Conservation (phyloP, 73 alveolate species). For the Paramecium caudatum region DNA sequence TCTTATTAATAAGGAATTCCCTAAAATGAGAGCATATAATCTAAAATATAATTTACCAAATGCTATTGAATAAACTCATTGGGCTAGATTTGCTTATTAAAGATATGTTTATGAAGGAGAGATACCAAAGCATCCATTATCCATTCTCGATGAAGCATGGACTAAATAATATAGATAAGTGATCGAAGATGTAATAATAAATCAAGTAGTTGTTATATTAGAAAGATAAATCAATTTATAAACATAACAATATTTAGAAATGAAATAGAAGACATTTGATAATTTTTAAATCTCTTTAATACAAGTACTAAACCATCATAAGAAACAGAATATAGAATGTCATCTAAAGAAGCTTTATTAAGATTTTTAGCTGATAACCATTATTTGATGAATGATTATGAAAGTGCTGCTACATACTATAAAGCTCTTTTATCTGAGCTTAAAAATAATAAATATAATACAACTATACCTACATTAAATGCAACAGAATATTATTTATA, state of each 20-base stretch:
- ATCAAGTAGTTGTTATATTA: neutral
- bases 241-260: constrained; percentile 44
- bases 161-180: constrained; percentile 52
- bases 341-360: neutral
- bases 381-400: constrained; percentile 61
- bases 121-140: constrained; percentile 39
- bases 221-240: constrained; percentile 24
- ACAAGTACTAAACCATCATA: neutral
- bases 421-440: constrained; percentile 29
- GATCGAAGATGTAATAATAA: constrained; percentile 24
- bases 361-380: constrained; percentile 63
- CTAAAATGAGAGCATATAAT: neutral
- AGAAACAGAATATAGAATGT: constrained; percentile 52
- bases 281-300: neutral
- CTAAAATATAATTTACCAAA: constrained; percentile 27
- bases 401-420: constrained; percentile 52
- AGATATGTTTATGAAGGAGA: constrained; percentile 47
- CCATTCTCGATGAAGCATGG: constrained; percentile 49
- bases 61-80: constrained; percentile 26
- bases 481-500: constrained; percentile 57
- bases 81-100: constrained; percentile 50
- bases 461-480: neutral
- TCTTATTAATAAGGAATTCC: constrained; percentile 17
- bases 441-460: constrained; percentile 60
- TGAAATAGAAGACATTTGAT: constrained; percentile 43